Percentiles rank a stretch among this genome's conserved stretches.
These are phyloP conservation scores for Fusarium tupiense DNA, from an alignment of 2,329 filamentous ascomycete genomes.

Conservation along the genomic window DNA sequence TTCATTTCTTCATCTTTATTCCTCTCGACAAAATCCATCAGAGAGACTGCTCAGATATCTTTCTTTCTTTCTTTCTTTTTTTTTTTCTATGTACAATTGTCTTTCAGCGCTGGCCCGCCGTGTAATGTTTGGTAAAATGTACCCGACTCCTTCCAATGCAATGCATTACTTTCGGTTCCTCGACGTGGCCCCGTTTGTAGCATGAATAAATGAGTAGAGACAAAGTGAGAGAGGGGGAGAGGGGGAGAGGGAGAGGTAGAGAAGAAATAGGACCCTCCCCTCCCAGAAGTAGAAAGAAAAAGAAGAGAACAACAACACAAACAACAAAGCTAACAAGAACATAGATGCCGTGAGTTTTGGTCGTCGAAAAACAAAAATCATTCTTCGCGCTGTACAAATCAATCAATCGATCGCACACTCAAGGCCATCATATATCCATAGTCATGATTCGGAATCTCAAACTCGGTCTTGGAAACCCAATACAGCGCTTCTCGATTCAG, in stretches of 20 bases:
- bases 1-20: constrained; percentile 32
- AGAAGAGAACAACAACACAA: neutral
- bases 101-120: constrained; percentile 41
- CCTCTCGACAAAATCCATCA: constrained; percentile 7
- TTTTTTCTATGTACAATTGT: constrained; percentile 44
- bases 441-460: constrained; percentile 23
- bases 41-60: constrained; percentile 36
- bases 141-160: constrained; percentile 45
- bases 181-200: constrained; percentile 30
- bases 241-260: neutral
- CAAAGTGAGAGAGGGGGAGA: neutral
- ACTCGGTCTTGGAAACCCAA: neutral
- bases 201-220: constrained; percentile 8
- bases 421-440: constrained; percentile 20
- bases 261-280: neutral
- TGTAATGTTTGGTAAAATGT: constrained; percentile 19
- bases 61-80: neutral
- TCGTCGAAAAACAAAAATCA: constrained; percentile 1
- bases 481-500: neutral
- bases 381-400: constrained; percentile 14
- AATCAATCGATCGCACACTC: constrained; percentile 14
- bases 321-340: constrained; percentile 17
- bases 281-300: neutral
- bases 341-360: constrained; percentile 36
- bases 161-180: constrained; percentile 42